phyloP scores from a whole-genome alignment of 169 alveolate species.

The Plasmodium reichenowi region DNA sequence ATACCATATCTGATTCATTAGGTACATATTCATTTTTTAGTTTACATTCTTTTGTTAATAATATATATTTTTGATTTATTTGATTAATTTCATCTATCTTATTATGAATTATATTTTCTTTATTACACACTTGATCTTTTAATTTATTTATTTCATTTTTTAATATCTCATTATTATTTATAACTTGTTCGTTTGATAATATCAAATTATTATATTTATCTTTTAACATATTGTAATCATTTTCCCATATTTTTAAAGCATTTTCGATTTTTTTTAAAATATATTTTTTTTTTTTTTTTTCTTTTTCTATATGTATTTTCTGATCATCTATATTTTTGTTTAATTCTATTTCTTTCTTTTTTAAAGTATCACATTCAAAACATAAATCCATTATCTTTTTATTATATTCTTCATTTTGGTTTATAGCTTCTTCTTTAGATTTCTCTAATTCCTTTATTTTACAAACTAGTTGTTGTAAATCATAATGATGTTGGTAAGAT shows the following conservation, averaged over 20 bases:
- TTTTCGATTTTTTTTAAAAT: conserved; percentile 25
- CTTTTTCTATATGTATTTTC: conserved; percentile 36
- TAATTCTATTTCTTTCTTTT: conserved; percentile 24
- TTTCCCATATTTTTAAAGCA: conserved; percentile 33
- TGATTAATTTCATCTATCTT: conserved; percentile 4
- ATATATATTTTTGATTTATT: neutral
- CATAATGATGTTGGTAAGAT: conserved; percentile 74
- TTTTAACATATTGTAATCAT: conserved; percentile 17
- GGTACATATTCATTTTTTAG: neutral
- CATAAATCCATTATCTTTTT: conserved; percentile 8
- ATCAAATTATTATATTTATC: conserved; percentile 6
- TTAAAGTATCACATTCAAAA: conserved; percentile 19
- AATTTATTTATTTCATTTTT: conserved; percentile 9
- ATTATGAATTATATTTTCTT: neutral
- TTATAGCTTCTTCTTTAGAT: conserved; percentile 3
- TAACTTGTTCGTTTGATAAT: conserved; percentile 11
- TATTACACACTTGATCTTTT: conserved; percentile 5
- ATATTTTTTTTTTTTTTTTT: conserved; percentile 71
- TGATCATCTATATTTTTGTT: neutral
- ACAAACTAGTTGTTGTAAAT: conserved; percentile 57
- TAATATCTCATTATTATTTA: conserved; percentile 5
- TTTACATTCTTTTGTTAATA: too few species aligned
- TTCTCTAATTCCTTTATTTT: conserved; percentile 43
- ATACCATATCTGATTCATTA: neutral
- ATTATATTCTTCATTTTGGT: conserved; percentile 30